These are phyloP conservation scores for Calonectria ilicicola DNA, from an alignment of 2,329 filamentous ascomycete genomes.

Conservation along the genomic window DNA sequence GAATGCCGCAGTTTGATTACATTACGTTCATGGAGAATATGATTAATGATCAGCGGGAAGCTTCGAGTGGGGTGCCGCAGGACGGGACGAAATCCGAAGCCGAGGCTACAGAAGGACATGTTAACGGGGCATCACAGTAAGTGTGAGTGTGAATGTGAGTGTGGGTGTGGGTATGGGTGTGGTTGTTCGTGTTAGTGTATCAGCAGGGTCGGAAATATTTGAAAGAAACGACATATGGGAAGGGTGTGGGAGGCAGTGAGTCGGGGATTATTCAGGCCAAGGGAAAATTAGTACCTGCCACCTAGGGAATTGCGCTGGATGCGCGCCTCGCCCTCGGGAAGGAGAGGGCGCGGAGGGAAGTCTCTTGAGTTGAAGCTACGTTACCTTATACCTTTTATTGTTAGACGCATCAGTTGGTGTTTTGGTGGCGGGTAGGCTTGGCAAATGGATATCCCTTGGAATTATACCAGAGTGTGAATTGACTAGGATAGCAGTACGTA, in stretches of 20 bases:
- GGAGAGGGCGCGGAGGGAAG: constrained; percentile 5
- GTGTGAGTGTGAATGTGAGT: not conserved
- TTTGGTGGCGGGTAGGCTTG: constrained; percentile 32
- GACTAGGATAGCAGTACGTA: constrained; percentile 30
- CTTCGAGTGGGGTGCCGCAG: constrained; percentile 45
- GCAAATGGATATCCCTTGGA: constrained; percentile 43
- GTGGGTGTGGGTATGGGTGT: constrained; percentile 7
- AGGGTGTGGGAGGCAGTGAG: not conserved
- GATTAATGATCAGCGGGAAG: constrained; percentile 62
- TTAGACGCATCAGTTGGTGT: constrained; percentile 36
- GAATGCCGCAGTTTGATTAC: constrained; percentile 93
- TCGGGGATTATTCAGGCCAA: constrained; percentile 13
- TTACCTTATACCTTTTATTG: constrained; percentile 29
- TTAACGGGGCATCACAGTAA: constrained; percentile 48
- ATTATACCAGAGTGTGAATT: constrained; percentile 36
- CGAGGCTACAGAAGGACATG: constrained; percentile 46
- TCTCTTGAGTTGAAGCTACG: constrained; percentile 25
- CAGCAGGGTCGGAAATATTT: not conserved
- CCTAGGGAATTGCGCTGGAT: constrained; percentile 15
- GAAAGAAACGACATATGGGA: not conserved
- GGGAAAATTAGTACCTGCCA: constrained; percentile 13
- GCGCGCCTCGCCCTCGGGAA: constrained; percentile 15
- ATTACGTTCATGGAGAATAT: constrained; percentile 96
- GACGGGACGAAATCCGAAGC: constrained; percentile 49
- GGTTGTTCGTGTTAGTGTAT: not conserved